Percentiles rank a stretch among this genome's conserved stretches.
Evolutionary conservation across 495 filamentous ascomycete genomes (phyloP).

Genomic region (Xylaria cubensis): DNA sequence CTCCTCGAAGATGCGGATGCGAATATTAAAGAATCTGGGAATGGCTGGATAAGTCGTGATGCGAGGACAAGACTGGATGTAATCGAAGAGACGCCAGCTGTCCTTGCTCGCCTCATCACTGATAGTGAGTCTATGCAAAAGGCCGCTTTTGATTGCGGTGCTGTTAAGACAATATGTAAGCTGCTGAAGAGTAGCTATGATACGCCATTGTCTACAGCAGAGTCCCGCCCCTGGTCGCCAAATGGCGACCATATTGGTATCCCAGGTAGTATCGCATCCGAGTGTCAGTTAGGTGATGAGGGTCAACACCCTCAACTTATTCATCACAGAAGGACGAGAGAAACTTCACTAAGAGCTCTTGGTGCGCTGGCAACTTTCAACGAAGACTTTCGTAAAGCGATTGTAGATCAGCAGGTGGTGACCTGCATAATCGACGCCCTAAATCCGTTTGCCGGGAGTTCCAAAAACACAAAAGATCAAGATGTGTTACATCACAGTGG

Average conservation of each 20-base stretch:
- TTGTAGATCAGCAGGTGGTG: slow-evolving; percentile 81
- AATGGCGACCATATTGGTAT: slow-evolving; percentile 28
- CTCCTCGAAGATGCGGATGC: slow-evolving; percentile 64
- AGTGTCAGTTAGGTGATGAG: slow-evolving; percentile 60
- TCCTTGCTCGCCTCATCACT: slow-evolving; percentile 78
- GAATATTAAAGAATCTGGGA: slow-evolving; percentile 44
- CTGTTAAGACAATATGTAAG: slow-evolving; percentile 73
- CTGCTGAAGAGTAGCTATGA: slow-evolving; percentile 75
- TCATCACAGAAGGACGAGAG: slow-evolving; percentile 79
- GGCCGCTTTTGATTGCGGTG: slow-evolving; percentile 79
- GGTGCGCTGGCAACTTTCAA: slow-evolving; percentile 79
- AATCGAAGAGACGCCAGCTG: slow-evolving; percentile 72
- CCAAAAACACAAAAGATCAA: slow-evolving; percentile 22
- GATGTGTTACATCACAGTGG: slow-evolving; percentile 30
- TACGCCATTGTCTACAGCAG: slow-evolving; percentile 48
- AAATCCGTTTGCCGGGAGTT: slow-evolving; percentile 59
- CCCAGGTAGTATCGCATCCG: slow-evolving; percentile 31
- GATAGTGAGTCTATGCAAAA: slow-evolving; percentile 79
- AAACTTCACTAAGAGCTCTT: slow-evolving; percentile 78
- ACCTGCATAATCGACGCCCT: slow-evolving; percentile 85
- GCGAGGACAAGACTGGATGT: slow-evolving; percentile 53
- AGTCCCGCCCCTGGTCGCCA: slow-evolving; percentile 52
- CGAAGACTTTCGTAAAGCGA: slow-evolving; percentile 81
- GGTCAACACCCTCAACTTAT: slow-evolving; percentile 68
- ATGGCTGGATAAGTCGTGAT: slow-evolving; percentile 42